Percentiles rank a stretch among this genome's conserved stretches.
Conservation (phyloP, 352 stramenopile genomes). For the Phytopythium mirpurense region DNA sequence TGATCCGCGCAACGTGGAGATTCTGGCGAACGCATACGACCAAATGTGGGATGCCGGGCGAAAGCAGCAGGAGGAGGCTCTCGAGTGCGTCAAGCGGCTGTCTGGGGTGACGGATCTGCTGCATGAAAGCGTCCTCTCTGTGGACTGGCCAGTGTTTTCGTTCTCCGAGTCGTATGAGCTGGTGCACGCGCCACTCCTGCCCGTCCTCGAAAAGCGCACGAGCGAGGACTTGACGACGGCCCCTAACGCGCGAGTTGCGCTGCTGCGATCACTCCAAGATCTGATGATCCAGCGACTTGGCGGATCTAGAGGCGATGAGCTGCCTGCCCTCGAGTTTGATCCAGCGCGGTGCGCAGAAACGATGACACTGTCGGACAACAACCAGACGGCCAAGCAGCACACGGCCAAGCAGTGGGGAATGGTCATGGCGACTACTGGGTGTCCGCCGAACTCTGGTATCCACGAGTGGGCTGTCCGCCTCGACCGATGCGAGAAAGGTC, state of each 20-base stretch:
- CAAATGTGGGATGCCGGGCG: slow-evolving; percentile 60
- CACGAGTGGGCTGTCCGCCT: slow-evolving; percentile 86
- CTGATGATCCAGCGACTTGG: slow-evolving; percentile 79
- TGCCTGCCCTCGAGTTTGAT: slow-evolving; percentile 84
- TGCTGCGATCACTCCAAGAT: slow-evolving; percentile 82
- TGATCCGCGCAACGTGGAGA: slow-evolving; percentile 39
- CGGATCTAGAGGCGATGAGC: slow-evolving; percentile 64
- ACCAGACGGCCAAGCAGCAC: slow-evolving; percentile 85
- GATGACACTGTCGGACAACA: slow-evolving; percentile 82
- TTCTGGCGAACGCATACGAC: slow-evolving; percentile 59
- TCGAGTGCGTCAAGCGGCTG: slow-evolving; percentile 65
- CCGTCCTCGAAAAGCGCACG: slow-evolving; percentile 47
- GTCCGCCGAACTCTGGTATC: slow-evolving; percentile 76
- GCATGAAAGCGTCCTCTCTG: slow-evolving; percentile 58
- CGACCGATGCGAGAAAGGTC: slow-evolving; percentile 85
- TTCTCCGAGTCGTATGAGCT: slow-evolving; percentile 59
- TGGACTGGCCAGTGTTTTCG: slow-evolving; percentile 47
- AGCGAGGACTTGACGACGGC: slow-evolving; percentile 5
- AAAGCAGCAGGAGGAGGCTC: slow-evolving; percentile 55
- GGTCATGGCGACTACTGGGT: slow-evolving; percentile 84
- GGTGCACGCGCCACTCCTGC: slow-evolving; percentile 58
- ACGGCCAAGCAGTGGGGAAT: slow-evolving; percentile 90
- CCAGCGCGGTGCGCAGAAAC: slow-evolving; percentile 82
- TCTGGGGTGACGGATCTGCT: slow-evolving; percentile 56
- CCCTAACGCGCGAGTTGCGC: slow-evolving; percentile 46